A percentile compares a stretch with the other conserved stretches of the same genome.
phyloP scores from a whole-genome alignment of 169 alveolate species.

The Babesia gibsoni region DNA sequence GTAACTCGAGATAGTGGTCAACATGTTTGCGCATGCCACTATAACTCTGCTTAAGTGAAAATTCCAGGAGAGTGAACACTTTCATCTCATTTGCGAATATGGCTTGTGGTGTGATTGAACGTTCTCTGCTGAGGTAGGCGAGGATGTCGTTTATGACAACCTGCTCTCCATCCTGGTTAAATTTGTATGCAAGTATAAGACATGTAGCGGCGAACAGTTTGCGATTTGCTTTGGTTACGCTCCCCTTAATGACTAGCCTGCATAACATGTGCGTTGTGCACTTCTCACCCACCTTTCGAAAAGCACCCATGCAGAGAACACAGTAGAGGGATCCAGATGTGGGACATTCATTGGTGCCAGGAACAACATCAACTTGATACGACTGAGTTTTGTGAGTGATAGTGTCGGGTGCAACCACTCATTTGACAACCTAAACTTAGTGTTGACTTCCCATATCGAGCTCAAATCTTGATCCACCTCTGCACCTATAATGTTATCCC shows the following conservation, averaged over 20 bases:
- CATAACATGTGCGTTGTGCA: no score
- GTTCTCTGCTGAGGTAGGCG: constrained; percentile 55
- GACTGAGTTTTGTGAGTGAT: constrained; percentile 60
- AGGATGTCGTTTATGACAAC: constrained; percentile 68
- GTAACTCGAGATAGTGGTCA: constrained; percentile 71
- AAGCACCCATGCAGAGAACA: constrained; percentile 75
- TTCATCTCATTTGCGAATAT: constrained; percentile 66
- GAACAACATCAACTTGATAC: constrained; percentile 54
- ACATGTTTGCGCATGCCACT: constrained; percentile 65
- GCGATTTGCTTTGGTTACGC: constrained; percentile 69
- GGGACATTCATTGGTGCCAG: constrained; percentile 55
- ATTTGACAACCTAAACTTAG: constrained; percentile 27
- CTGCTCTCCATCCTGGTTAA: constrained; percentile 74
- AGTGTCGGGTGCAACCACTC: constrained; percentile 63
- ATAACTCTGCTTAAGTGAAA: constrained; percentile 67
- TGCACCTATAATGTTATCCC: background rate
- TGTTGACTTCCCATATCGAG: constrained; percentile 10
- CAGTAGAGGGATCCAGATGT: constrained; percentile 74
- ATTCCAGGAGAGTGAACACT: constrained; percentile 63
- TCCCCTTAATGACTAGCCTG: constrained; percentile 69
- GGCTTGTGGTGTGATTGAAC: constrained; percentile 57
- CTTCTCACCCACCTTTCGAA: constrained; percentile 61
- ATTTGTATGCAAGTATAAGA: constrained; percentile 71
- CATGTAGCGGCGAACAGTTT: constrained; percentile 75
- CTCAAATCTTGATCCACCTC: background rate